phyloP scores from a whole-genome alignment of 169 alveolate genomes.

The Cryptosporidium meleagridis region DNA sequence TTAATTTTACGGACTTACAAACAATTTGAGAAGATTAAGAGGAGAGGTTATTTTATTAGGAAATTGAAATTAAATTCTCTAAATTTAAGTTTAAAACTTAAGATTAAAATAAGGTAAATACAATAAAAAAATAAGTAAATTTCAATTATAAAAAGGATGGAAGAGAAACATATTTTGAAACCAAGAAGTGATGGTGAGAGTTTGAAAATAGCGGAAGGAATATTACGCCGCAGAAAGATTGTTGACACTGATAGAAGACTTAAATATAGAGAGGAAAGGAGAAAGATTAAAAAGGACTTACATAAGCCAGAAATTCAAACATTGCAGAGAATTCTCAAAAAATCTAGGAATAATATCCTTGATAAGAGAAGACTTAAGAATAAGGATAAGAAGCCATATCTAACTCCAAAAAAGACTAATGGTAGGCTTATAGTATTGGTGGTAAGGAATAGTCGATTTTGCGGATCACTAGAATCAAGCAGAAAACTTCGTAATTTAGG shows the following conservation, averaged over 20 bases:
- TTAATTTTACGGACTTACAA: too few relatives aligned
- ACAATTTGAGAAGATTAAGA: neutral
- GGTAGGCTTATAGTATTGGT: constrained; percentile 53
- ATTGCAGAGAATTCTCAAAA: constrained; percentile 33
- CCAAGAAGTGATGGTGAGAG: constrained; percentile 68
- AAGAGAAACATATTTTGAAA: constrained; percentile 18
- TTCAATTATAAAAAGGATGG: neutral
- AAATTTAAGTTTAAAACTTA: neutral
- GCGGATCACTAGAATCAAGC: constrained; percentile 53
- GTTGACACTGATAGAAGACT: constrained; percentile 49
- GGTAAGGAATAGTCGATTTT: constrained; percentile 55
- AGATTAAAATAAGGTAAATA: neutral
- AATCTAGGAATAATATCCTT: constrained; percentile 40
- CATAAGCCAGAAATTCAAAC: constrained; percentile 39
- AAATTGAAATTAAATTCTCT: too few relatives aligned
- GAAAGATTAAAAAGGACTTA: constrained; percentile 10
- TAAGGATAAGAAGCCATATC: constrained; percentile 51
- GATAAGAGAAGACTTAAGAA: constrained; percentile 60
- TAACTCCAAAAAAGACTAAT: constrained; percentile 61
- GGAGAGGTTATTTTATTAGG: neutral
- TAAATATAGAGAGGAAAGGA: constrained; percentile 38
- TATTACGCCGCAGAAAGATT: constrained; percentile 40
- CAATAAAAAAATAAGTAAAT: neutral
- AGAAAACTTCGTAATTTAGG: constrained; percentile 38
- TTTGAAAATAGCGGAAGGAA: constrained; percentile 57